Base-by-base conservation (phyloP, 345 rosid species). In the Hevea brasiliensis region DNA sequence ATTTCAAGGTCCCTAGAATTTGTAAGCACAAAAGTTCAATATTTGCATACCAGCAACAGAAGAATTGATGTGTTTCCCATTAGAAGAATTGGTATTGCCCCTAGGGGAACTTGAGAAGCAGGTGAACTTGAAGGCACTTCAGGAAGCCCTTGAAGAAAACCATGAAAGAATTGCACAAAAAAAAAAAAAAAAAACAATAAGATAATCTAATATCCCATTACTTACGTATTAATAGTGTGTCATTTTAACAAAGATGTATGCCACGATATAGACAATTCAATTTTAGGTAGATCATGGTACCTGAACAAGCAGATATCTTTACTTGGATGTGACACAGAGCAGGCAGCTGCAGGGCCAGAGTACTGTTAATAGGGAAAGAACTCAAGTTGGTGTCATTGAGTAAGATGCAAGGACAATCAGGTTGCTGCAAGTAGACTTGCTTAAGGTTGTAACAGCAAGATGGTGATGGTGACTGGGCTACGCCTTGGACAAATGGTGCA, bases 401-500 rank as follows among this genome's bases (percentile, higher is more conserved):
- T 65, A 94, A 72, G 75, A 86, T 82, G 82, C 98, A 94, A 32
- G 90, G 83, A 74, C 98, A 92, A 1, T 60, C 74, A 0, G 93
- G 93, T 58, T 86, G 77, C 70, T 84, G 85, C 72, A 17, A 57
- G 77, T 79, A 87, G 65, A 90, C 78, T 5, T 76, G 93, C 75
- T 71, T 75, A 75, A 94, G 93, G 76, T 81, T 85, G 80, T 87
- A 74, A 47, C 98, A 89, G 83, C 98, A 94, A 6, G 85, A 60
- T 70, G 79, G 80, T 24, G 82, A 67, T 0, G 97, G 98, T 10
- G 77, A 77, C 62, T 20, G 91, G 70, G 75, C 80, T 1, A 67
- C 61, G 75, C 93, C 95, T 71, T 87, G 97, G 51, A 89, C 90
- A 61, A 82, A 94, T 2, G 97, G 87, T 20, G 88, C 89, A 74